Evolutionary conservation across 495 filamentous ascomycete genomes (phyloP).

Genomic region (Poronia punctata): DNA sequence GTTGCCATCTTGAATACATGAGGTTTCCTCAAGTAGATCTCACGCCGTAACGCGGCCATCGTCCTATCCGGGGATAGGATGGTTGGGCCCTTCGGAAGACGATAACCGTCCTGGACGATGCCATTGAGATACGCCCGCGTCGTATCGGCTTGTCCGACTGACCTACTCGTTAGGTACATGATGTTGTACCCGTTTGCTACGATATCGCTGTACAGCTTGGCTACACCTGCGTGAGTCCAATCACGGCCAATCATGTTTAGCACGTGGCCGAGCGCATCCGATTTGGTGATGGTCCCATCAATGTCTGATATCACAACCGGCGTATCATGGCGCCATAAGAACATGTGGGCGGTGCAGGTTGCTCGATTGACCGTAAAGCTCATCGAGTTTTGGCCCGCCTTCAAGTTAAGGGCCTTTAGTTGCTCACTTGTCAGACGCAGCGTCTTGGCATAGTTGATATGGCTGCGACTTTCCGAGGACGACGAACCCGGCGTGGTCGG

Average conservation of each 20-base stretch:
- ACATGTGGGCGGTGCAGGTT: constrained; percentile 87
- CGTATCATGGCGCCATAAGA: constrained; percentile 78
- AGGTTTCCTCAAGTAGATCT: constrained; percentile 92
- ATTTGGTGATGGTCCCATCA: constrained; percentile 98
- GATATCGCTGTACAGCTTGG: constrained; percentile 95
- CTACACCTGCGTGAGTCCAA: constrained; percentile 95
- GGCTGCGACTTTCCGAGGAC: constrained; percentile 53
- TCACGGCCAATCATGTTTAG: constrained; percentile 96
- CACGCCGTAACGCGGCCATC: constrained; percentile 87
- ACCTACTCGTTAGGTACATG: constrained; percentile 92
- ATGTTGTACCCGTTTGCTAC: constrained; percentile 96
- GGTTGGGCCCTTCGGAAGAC: constrained; percentile 80
- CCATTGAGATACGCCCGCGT: constrained; percentile 88
- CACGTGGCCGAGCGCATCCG: constrained; percentile 94
- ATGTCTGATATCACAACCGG: constrained; percentile 98
- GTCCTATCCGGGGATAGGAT: constrained; percentile 94
- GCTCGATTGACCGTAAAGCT: constrained; percentile 95
- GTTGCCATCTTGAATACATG: constrained; percentile 99
- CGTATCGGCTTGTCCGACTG: constrained; percentile 86
- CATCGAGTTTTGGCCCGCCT: constrained; percentile 80
- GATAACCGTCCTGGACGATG: constrained; percentile 80
- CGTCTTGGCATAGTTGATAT: constrained; percentile 91
- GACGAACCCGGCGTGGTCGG: constrained; percentile 65
- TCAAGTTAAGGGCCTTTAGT: constrained; percentile 77
- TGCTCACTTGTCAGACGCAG: constrained; percentile 94